These are phyloP conservation scores for Dendrobium chrysotoxum DNA, from an alignment of 106 monocot genomes.

Conservation along the genomic window DNA sequence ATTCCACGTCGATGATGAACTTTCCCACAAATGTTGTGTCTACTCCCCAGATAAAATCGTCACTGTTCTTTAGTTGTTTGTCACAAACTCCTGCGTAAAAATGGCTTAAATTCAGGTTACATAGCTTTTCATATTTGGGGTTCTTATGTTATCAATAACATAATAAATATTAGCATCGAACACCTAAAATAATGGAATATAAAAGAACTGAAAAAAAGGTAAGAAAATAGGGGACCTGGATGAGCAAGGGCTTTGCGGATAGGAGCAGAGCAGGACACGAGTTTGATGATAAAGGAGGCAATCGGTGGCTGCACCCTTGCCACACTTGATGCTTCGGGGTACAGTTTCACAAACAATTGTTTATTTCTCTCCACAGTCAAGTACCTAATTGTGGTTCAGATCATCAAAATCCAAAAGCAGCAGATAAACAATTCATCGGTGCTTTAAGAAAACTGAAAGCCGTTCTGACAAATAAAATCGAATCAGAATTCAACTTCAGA, in stretches of 20 bases:
- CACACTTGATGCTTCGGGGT: constrained; percentile 67
- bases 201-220: background rate
- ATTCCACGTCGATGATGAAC: constrained; percentile 74
- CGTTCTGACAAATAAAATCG: background rate
- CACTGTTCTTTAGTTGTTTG: constrained; percentile 71
- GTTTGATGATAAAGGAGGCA: constrained; percentile 75
- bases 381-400: constrained; percentile 32
- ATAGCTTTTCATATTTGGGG: background rate
- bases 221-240: constrained; percentile 42
- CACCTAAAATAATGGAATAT: background rate
- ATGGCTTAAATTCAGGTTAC: background rate
- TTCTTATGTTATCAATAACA: background rate
- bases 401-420: background rate
- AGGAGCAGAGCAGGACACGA: constrained; percentile 47
- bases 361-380: constrained; percentile 79
- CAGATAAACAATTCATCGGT: background rate
- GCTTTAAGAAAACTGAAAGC: background rate
- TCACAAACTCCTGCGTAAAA: constrained; percentile 60
- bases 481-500: too few species aligned
- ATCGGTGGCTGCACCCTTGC: constrained; percentile 69
- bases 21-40: constrained; percentile 50
- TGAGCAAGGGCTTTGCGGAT: constrained; percentile 56
- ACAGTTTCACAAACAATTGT: constrained; percentile 68
- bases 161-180: background rate
- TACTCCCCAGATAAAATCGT: constrained; percentile 76